Conservation (phyloP, 805 yeast genomes). For the Saturnispora bothae region DNA sequence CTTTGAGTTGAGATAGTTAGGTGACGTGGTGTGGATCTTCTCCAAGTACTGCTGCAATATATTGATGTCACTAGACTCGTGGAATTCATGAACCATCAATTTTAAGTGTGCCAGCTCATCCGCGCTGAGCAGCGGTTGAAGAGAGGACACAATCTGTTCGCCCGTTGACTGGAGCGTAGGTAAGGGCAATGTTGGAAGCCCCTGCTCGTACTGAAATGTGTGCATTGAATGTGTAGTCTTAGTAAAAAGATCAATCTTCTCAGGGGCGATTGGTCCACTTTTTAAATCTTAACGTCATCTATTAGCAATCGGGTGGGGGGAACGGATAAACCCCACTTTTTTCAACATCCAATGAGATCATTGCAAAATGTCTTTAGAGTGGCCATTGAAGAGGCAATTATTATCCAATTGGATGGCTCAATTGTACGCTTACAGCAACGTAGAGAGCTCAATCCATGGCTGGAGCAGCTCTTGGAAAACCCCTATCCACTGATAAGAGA, state of each 20-base stretch:
- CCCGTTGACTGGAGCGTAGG: slow-evolving; percentile 45
- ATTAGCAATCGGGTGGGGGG: slow-evolving; percentile 2
- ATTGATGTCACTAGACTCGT: slow-evolving; percentile 31
- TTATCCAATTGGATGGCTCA: too few relatives aligned
- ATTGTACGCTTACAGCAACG: too few relatives aligned
- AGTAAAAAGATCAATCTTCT: not conserved
- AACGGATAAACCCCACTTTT: slow-evolving; percentile 1
- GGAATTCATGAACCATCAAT: slow-evolving; percentile 35
- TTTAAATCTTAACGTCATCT: not conserved
- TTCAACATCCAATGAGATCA: too few relatives aligned
- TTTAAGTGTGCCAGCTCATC: slow-evolving; percentile 41
- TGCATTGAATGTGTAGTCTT: not conserved
- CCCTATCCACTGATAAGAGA: too few relatives aligned
- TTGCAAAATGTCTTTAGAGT: too few relatives aligned
- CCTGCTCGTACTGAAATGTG: slow-evolving; percentile 29
- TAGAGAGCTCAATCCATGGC: too few relatives aligned
- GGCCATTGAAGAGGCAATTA: too few relatives aligned
- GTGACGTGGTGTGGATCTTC: slow-evolving; percentile 33
- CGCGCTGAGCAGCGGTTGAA: slow-evolving; percentile 47
- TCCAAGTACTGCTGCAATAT: slow-evolving; percentile 45
- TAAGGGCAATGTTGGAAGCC: slow-evolving; percentile 50
- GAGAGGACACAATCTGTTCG: slow-evolving; percentile 40
- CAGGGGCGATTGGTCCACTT: too few relatives aligned
- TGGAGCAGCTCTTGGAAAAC: too few relatives aligned
- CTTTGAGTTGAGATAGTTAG: slow-evolving; percentile 44